These are phyloP conservation scores for Arthrobotrys entomopaga DNA, from an alignment of 2,329 filamentous ascomycete genomes.

Conservation along the genomic window DNA sequence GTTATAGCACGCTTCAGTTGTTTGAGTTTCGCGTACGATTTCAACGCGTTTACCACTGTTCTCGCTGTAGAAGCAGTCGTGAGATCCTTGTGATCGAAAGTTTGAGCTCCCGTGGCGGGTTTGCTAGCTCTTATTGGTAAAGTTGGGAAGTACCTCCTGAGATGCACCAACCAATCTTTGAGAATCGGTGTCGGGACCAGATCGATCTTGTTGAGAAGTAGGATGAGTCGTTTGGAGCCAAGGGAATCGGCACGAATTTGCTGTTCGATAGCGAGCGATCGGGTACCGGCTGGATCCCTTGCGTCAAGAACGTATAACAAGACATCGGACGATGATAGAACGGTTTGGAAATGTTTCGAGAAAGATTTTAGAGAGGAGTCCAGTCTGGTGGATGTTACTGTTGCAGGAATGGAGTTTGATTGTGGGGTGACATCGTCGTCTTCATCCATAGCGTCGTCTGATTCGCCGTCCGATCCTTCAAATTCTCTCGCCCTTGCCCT, in stretches of 20 bases:
- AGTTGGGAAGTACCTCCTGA: slow-evolving; percentile 90
- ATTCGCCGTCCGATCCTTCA: slow-evolving; percentile 72
- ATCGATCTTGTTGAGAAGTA: slow-evolving; percentile 96
- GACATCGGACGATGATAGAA: slow-evolving; percentile 88
- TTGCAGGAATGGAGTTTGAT: slow-evolving; percentile 34
- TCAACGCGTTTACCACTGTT: slow-evolving; percentile 86
- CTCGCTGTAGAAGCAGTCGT: slow-evolving; percentile 86
- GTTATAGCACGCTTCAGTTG: slow-evolving; percentile 89
- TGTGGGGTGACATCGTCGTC: slow-evolving; percentile 60
- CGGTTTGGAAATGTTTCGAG: slow-evolving; percentile 95
- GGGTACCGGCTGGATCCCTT: slow-evolving; percentile 87
- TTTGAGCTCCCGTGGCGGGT: slow-evolving; percentile 84
- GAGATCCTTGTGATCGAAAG: slow-evolving; percentile 89
- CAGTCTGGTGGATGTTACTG: slow-evolving; percentile 60
- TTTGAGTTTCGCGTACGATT: slow-evolving; percentile 83
- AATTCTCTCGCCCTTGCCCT: slow-evolving; percentile 80
- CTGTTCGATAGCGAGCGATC: slow-evolving; percentile 89
- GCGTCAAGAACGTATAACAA: slow-evolving; percentile 93
- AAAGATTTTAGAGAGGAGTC: slow-evolving; percentile 84
- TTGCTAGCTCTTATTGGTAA: slow-evolving; percentile 86
- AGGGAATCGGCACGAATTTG: slow-evolving; percentile 87
- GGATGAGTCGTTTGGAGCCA: slow-evolving; percentile 85
- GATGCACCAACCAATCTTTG: slow-evolving; percentile 82
- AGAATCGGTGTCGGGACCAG: slow-evolving; percentile 83
- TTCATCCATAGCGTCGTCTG: slow-evolving; percentile 69